Evolutionary conservation across 1,139 yeast genomes (phyloP), one percentile per base, ranked within the genome.

Genomic region (Geotrichum citri-aurantii): DNA sequence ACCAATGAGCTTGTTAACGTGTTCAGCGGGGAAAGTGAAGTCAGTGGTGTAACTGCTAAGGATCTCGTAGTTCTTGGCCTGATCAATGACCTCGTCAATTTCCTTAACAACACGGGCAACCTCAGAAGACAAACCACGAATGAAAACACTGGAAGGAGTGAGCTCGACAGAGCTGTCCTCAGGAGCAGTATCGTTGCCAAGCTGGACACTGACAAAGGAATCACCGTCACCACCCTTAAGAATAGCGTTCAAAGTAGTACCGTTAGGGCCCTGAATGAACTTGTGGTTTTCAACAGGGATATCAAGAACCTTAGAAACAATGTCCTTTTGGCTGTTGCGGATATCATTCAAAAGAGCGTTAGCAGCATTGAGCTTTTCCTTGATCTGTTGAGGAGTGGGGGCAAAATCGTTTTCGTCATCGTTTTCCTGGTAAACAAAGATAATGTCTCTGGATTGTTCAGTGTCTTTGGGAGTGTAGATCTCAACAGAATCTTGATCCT

Each of bases 1-100:
- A 65, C 99, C 99, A 72, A 95, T 90, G 59, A 95, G 79, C 73
- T 95, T 85, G 49, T 95, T 81, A 61, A 92, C 78, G 53, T 83
- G 81, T 59, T 79, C 76, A 1, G 83, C 73, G 61, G 97, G 96
- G 68, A 90, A 85, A 51, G 77, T 77, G 64, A 83, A 74, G 48
- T 80, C 75, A 24, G 83, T 73, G 56, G 78, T 74, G 72, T 81
- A 88, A 56, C 81, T 81, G 61, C 85, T 81, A 29, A 83, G 81
- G 59, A 77, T 78, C 61, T 81, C 85, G 66, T 82, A 80, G 66
- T 85, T 84, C 67, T 82, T 81, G 55, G 86, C 83, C 63, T 88
- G 93, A 58, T 79, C 80, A 62, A 88, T 76, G 11, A 84, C 79
- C 57, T 77, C 73, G 48, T 76, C 76, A 50, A 90, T 78, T 54